Evolutionary conservation across 169 alveolate genomes (phyloP).

Genomic region (Plasmodium relictum): DNA sequence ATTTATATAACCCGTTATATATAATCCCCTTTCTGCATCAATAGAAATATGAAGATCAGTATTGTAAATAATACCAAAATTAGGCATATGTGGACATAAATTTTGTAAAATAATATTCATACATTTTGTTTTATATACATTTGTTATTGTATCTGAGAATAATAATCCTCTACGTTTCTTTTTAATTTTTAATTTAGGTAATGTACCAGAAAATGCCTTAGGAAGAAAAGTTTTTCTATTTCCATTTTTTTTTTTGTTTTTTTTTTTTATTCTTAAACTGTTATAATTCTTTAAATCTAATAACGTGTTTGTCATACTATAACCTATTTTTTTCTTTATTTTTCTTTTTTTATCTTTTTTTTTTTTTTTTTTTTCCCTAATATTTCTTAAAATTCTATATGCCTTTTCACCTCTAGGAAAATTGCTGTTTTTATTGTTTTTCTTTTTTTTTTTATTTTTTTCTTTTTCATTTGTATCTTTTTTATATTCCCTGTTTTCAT

Average conservation of each 20-base stretch:
- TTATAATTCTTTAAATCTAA: slow-evolving; percentile 24
- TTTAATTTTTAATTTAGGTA: slow-evolving; percentile 67
- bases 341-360: slow-evolving; percentile 4
- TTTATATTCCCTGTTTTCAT: not conserved
- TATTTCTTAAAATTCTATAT: no score
- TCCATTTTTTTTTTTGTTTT: slow-evolving; percentile 20
- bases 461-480: not conserved
- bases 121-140: slow-evolving; percentile 71
- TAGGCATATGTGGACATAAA: slow-evolving; percentile 88
- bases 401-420: no score
- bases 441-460: not conserved
- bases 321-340: slow-evolving; percentile 25
- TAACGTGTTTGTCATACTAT: slow-evolving; percentile 42
- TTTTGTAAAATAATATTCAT: slow-evolving; percentile 82
- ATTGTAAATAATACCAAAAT: slow-evolving; percentile 83
- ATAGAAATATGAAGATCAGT: slow-evolving; percentile 86
- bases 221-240: slow-evolving; percentile 41
- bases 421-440: not conserved
- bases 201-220: slow-evolving; percentile 45
- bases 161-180: slow-evolving; percentile 33
- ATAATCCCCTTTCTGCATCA: slow-evolving; percentile 87
- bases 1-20: slow-evolving; percentile 81
- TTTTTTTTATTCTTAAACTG: slow-evolving; percentile 8
- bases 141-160: slow-evolving; percentile 71
- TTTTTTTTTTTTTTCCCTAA: not conserved